Evolutionary conservation across 139 green algal species (phyloP), one percentile per base, ranked within the genome.

Genomic region (Micractinium conductrix): DNA sequence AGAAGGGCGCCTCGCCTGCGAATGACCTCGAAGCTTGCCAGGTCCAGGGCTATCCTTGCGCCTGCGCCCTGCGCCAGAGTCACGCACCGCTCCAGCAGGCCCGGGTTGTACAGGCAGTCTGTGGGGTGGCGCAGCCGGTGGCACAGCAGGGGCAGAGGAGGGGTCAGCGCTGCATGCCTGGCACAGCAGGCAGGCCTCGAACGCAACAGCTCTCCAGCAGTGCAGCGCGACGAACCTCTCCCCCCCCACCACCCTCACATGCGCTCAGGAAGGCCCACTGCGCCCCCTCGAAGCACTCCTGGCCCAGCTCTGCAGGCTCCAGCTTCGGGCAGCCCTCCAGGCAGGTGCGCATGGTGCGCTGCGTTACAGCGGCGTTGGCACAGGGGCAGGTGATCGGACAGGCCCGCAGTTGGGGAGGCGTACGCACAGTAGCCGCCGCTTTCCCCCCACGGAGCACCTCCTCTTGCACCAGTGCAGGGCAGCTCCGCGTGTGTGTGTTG

Each of bases 21-120:
- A n/a, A 95, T 90, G 19, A 96, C 80, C 80, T 96, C 93, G 71
- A 93, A 96, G n/a, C 84, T 91, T 2, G 88, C 92, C 70, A 96
- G 80, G 72, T 96, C 92, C 65, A 95, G 73, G 0, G 91, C 90
- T 37, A 95, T 87, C 17, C 76, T 83, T 35, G 63, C 71, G 24
- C 89, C 87, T 2, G 74, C 90, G 4, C 44, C 28, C 4, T 37
- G 38, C 0, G 90, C 90, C 58, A 92, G 70, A 45, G 92, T 73
- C 10, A 91, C 28, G 3, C 80, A 81, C 42, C 69, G 60, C 68
- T 93, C 79, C 42, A 94, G 65, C 67, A 94, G 73, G 19, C 67
- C 67, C 2, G 40, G 26, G 60, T 37, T 74, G 79, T 95, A 95
- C 4, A 93, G 87, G 37, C 74, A 84, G 80, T 95, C 93, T 71